Evolutionary conservation across 1,139 yeast species (phyloP).

Genomic region (Geotrichum histeridarum): DNA sequence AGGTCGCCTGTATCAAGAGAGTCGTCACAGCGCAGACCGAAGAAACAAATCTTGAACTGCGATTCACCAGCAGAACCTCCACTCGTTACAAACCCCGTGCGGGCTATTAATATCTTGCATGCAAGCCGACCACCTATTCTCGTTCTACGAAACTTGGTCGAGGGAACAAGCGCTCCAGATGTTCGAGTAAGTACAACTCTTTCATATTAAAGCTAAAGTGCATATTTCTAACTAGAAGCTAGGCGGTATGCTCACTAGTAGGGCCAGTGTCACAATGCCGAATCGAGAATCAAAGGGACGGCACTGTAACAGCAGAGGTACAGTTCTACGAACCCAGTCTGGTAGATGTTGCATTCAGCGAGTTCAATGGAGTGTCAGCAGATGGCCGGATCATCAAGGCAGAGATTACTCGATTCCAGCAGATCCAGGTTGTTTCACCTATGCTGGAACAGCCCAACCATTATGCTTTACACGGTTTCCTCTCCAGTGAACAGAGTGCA

Average conservation of each 20-base stretch:
- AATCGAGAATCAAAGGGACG: constrained; percentile 19
- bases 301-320: constrained; percentile 28
- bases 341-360: constrained; percentile 24
- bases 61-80: no score
- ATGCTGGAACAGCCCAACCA: no score
- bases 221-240: neutral
- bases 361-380: constrained; percentile 29
- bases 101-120: constrained; percentile 22
- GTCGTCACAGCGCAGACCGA: no score
- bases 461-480: no score
- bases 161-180: constrained; percentile 31
- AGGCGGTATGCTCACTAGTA: constrained; percentile 11
- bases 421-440: neutral
- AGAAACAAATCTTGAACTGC: no score
- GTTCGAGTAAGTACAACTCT: constrained; percentile 19
- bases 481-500: no score
- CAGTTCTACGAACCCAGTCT: constrained; percentile 23
- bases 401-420: constrained; percentile 16
- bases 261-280: constrained; percentile 27
- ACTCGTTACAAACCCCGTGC: no score
- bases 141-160: constrained; percentile 26
- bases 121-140: constrained; percentile 31
- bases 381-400: constrained; percentile 28
- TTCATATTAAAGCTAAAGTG: neutral
- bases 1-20: no score